phyloP scores from a whole-genome alignment of 2,329 filamentous ascomycete species.

The Cercospora brassicicola region DNA sequence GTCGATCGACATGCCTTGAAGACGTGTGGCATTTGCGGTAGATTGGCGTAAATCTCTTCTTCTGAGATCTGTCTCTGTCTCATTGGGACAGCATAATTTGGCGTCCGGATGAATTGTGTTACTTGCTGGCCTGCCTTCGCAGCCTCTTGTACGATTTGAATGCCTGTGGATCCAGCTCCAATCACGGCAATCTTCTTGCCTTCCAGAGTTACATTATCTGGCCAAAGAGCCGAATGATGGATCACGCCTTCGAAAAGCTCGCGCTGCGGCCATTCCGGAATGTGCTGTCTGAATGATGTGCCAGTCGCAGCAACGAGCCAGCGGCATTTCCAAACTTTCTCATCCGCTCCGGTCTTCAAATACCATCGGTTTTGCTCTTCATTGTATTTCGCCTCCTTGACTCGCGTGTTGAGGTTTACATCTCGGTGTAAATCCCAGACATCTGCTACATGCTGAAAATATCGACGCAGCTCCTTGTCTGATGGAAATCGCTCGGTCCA shows the following conservation, averaged over 20 bases:
- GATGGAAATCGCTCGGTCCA: slow-evolving; percentile 44
- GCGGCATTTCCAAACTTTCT: slow-evolving; percentile 29
- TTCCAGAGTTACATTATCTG: slow-evolving; percentile 38
- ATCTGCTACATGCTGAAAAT: slow-evolving; percentile 63
- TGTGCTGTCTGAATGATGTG: slow-evolving; percentile 42
- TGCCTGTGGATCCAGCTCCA: slow-evolving; percentile 42
- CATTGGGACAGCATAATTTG: slow-evolving; percentile 66
- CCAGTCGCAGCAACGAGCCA: slow-evolving; percentile 45
- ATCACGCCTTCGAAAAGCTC: slow-evolving; percentile 44
- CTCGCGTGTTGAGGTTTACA: slow-evolving; percentile 57
- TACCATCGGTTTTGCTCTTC: slow-evolving; percentile 30
- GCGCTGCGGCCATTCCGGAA: slow-evolving; percentile 41
- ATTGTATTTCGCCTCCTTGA: slow-evolving; percentile 53
- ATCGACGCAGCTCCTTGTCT: slow-evolving; percentile 50
- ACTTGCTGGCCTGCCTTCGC: slow-evolving; percentile 42
- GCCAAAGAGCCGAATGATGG: slow-evolving; percentile 47
- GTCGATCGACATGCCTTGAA: slow-evolving; percentile 20
- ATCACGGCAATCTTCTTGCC: slow-evolving; percentile 38
- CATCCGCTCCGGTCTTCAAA: slow-evolving; percentile 9
- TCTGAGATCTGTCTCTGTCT: slow-evolving; percentile 50
- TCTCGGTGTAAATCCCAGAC: slow-evolving; percentile 59
- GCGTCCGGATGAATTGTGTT: slow-evolving; percentile 65
- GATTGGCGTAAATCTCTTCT: slow-evolving; percentile 42
- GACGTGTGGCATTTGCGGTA: slow-evolving; percentile 9
- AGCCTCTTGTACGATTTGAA: slow-evolving; percentile 40